These are phyloP conservation scores for Voacanga thouarsii DNA, from an alignment of 257 asterid species.

Conservation along the genomic window DNA sequence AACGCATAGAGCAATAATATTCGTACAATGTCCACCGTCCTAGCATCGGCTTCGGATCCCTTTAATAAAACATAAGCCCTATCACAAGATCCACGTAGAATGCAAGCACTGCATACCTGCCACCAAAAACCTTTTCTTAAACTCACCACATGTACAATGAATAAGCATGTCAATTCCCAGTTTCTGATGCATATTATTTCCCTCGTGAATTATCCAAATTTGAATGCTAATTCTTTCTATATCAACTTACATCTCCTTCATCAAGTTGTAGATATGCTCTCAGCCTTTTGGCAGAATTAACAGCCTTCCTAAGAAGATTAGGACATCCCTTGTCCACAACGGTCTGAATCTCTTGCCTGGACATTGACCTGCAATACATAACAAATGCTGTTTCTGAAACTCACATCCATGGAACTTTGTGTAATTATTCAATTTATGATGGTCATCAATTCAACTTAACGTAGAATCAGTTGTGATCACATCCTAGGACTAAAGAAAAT, in stretches of 20 bases:
- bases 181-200: not conserved
- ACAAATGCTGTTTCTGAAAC: not conserved
- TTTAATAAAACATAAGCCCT: conserved; percentile 60
- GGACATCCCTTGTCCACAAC: conserved; percentile 86
- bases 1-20: conserved; percentile 61
- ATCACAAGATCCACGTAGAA: conserved; percentile 83
- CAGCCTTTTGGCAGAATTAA: conserved; percentile 85
- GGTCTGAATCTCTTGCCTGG: conserved; percentile 56
- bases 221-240: not conserved
- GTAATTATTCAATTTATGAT: not conserved
- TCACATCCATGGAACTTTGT: not conserved
- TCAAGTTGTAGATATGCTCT: conserved; percentile 68
- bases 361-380: conserved; percentile 56
- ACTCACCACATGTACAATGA: not conserved
- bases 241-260: conserved; percentile 70
- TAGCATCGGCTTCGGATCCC: conserved; percentile 62
- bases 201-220: not conserved
- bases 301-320: conserved; percentile 64
- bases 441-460: not conserved
- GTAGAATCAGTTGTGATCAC: not conserved
- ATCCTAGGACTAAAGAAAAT: not conserved
- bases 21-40: conserved; percentile 83
- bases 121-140: not conserved
- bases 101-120: conserved; percentile 84
- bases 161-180: not conserved